Evolutionary conservation across 352 stramenopile species (phyloP).

Genomic region (Globisporangium splendens): DNA sequence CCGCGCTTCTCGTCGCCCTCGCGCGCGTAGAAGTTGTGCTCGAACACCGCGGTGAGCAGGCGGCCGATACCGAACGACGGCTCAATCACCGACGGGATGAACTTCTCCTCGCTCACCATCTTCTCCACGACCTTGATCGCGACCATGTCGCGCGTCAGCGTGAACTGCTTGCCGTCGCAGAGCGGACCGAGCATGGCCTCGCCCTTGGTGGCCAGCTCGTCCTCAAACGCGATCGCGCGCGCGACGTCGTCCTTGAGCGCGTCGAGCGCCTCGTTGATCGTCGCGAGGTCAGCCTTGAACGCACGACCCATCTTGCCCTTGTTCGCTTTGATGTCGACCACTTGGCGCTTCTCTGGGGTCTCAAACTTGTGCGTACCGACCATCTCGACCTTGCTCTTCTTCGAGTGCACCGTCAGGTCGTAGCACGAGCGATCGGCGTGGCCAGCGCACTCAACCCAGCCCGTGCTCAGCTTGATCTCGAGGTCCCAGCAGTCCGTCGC

Average conservation of each 20-base stretch:
- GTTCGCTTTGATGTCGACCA: conserved; percentile 94
- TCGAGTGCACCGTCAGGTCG: conserved; percentile 90
- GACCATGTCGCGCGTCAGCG: conserved; percentile 94
- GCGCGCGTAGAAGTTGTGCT: conserved; percentile 98
- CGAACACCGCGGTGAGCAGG: conserved; percentile 97
- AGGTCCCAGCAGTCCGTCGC: conserved; percentile 99
- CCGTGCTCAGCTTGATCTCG: conserved; percentile 97
- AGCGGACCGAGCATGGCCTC: conserved; percentile 87
- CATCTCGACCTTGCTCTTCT: conserved; percentile 88
- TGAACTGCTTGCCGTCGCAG: conserved; percentile 86
- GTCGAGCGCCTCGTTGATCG: conserved; percentile 70
- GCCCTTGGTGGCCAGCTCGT: conserved; percentile 87
- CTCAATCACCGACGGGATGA: conserved; percentile 98
- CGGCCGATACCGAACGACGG: conserved; percentile 99
- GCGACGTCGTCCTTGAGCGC: conserved; percentile 89
- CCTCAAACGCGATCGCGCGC: conserved; percentile 88
- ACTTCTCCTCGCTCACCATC: conserved; percentile 97
- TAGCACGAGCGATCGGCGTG: conserved; percentile 99
- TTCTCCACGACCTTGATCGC: conserved; percentile 93
- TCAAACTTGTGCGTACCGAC: conserved; percentile 86
- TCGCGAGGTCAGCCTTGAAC: conserved; percentile 94
- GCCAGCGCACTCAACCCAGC: conserved; percentile 99
- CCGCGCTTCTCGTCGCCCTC: conserved; percentile 96
- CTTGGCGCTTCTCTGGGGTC: conserved; percentile 93
- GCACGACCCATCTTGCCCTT: conserved; percentile 95